Evolutionary conservation across 2,329 filamentous ascomycete genomes (phyloP).

Genomic region (Penicillium sp.): DNA sequence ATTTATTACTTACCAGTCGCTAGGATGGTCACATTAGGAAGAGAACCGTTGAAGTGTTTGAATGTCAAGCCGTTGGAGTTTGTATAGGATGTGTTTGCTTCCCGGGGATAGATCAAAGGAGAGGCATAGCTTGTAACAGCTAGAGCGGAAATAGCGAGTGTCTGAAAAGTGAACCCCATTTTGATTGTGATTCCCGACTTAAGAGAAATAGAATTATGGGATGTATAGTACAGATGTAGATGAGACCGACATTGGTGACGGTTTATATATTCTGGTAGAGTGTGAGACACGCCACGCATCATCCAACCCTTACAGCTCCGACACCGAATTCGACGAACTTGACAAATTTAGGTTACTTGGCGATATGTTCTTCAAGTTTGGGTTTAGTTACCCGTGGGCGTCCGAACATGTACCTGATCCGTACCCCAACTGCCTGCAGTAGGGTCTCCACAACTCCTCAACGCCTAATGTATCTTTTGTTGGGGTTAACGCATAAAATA

Average conservation of each 20-base stretch:
- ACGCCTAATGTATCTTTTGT: not conserved
- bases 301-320: slow-evolving; percentile 1
- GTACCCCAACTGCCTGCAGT: not conserved
- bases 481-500: not conserved
- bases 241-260: not conserved
- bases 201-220: not conserved
- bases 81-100: slow-evolving; percentile 23
- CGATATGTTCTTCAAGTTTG: not conserved
- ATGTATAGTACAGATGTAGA: not conserved
- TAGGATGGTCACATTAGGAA: slow-evolving; percentile 30
- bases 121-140: slow-evolving; percentile 23
- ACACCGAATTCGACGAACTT: slow-evolving; percentile 1
- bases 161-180: slow-evolving; percentile 20
- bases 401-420: not conserved
- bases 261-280: not conserved
- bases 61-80: slow-evolving; percentile 30
- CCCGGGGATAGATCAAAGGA: slow-evolving; percentile 22
- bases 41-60: slow-evolving; percentile 26
- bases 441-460: not conserved
- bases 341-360: slow-evolving; percentile 3
- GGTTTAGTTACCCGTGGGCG: not conserved
- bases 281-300: not conserved
- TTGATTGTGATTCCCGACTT: not conserved
- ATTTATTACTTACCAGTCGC: slow-evolving; percentile 19
- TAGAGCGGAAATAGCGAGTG: slow-evolving; percentile 20